These are phyloP conservation scores for Scleroderma bovista DNA, from an alignment of 768 basidiomycete genomes.

Conservation along the genomic window DNA sequence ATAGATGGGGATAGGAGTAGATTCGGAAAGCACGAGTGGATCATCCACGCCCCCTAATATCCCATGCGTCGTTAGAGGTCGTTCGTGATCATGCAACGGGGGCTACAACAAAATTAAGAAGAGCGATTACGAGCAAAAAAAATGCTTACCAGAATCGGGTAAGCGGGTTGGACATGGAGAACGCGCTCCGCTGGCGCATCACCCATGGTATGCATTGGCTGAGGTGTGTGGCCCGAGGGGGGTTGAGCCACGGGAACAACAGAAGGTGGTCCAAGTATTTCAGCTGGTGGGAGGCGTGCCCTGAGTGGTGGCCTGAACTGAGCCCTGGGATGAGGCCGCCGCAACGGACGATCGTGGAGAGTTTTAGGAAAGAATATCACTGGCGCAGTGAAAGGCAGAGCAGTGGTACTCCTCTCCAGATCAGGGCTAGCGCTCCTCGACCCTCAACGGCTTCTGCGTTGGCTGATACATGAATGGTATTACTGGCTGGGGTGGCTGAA, in stretches of 20 bases:
- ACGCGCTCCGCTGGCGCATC: constrained; percentile 11
- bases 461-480: constrained; percentile 53
- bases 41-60: constrained; percentile 12
- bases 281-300: not conserved
- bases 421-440: constrained; percentile 39
- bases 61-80: constrained; percentile 22
- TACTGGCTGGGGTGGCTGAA: constrained; percentile 47
- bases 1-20: too few species aligned
- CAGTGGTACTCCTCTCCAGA: constrained; percentile 18
- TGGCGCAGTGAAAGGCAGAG: constrained; percentile 29
- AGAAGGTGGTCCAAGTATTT: not conserved
- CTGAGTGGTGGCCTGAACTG: too few species aligned
- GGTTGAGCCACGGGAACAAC: too few species aligned
- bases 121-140: not conserved
- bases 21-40: too few species aligned
- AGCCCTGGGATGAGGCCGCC: too few species aligned
- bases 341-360: too few species aligned
- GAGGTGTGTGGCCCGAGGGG: too few species aligned
- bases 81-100: constrained; percentile 13
- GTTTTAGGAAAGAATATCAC: too few species aligned
- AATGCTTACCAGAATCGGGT: constrained; percentile 16
- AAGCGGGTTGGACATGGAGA: constrained; percentile 20
- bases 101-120: too few species aligned
- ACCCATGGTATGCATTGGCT: too few species aligned
- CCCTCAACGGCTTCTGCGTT: constrained; percentile 32